Percentiles rank a stretch among this genome's conserved stretches.
phyloP scores from a whole-genome alignment of 2,329 filamentous ascomycete genomes.

The Aureobasidium sp. region DNA sequence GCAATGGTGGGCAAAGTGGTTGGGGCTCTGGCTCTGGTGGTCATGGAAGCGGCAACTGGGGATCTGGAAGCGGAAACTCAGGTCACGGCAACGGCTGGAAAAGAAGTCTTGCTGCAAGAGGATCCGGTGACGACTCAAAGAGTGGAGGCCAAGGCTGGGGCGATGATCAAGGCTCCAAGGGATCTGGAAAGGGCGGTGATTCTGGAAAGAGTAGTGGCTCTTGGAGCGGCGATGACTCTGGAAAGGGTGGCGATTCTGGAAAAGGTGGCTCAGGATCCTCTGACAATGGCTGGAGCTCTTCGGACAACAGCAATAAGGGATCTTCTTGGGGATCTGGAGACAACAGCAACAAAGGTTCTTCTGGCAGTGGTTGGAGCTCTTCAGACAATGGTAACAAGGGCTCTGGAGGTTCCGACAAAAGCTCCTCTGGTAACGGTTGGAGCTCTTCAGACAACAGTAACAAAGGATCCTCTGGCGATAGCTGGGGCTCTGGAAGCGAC shows the following conservation, averaged over 20 bases:
- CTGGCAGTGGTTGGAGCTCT: no score
- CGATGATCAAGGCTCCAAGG: not conserved
- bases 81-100: not conserved
- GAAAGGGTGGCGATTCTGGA: not conserved
- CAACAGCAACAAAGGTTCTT: not conserved
- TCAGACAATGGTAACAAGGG: not conserved
- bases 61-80: not conserved
- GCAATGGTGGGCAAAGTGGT: not conserved
- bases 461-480: no score
- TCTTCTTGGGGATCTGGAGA: not conserved
- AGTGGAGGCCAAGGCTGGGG: not conserved
- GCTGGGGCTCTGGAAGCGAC: not conserved
- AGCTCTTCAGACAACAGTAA: not conserved
- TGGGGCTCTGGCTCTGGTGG: not conserved
- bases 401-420: not conserved
- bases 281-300: not conserved
- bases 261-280: not conserved
- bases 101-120: not conserved
- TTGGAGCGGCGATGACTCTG: not conserved
- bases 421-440: not conserved
- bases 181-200: not conserved
- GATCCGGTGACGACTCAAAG: not conserved
- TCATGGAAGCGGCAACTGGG: not conserved
- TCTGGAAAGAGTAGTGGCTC: not conserved
- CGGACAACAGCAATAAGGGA: not conserved